Conservation (phyloP, 176 grass and related monocot genomes). For the Oryza brachyantha region DNA sequence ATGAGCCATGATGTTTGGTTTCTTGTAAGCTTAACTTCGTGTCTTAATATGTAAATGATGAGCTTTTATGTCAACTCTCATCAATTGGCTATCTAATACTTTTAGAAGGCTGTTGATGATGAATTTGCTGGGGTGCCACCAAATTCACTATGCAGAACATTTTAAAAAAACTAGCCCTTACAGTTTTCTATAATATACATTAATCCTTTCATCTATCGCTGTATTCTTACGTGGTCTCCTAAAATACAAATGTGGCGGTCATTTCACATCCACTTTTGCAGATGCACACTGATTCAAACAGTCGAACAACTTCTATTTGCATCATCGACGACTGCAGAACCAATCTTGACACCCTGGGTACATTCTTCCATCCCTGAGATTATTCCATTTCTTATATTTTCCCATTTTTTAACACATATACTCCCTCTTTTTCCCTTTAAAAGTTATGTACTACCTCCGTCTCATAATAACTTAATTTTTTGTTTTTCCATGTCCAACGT, state of each 20-base stretch:
- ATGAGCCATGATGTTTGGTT: not conserved
- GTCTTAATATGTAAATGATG: not conserved
- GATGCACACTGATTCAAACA: constrained; percentile 93
- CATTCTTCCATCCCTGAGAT: constrained; percentile 19
- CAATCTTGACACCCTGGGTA: constrained; percentile 94
- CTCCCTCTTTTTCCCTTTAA: not conserved
- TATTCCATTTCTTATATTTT: constrained; percentile 14
- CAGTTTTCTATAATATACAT: not conserved
- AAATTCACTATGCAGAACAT: not conserved
- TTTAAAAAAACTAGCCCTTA: not conserved
- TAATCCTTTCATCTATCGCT: not conserved
- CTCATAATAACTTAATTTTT: too few species aligned
- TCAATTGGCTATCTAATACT: too few species aligned
- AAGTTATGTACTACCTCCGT: not conserved
- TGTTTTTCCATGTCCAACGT: too few species aligned
- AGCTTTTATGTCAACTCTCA: not conserved
- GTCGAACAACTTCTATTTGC: constrained; percentile 92
- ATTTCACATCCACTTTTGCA: constrained; percentile 40
- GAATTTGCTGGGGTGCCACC: not conserved
- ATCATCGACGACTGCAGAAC: constrained; percentile 87
- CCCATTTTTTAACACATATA: not conserved
- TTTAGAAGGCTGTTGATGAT: not conserved
- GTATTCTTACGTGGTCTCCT: not conserved
- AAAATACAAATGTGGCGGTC: not conserved
- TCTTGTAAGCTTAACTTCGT: too few species aligned